Base-by-base conservation (phyloP, 441 rosid species). In the Corymbia calophylla region DNA sequence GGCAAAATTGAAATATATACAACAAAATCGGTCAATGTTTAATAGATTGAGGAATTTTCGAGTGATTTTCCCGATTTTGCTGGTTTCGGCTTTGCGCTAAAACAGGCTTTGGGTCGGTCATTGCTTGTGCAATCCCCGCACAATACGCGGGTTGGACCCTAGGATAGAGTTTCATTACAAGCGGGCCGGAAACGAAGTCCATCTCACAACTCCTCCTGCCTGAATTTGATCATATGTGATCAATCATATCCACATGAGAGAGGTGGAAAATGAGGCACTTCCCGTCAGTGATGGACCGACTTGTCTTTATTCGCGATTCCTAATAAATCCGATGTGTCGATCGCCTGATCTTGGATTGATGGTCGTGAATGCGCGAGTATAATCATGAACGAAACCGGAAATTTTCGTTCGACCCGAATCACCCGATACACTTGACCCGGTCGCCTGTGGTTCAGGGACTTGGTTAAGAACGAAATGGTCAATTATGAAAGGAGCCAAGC, bases 111-210 rank as follows among this genome's bases (percentile, higher is more conserved):
- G n/a, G 64, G n/a, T 58, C 64, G 14, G n/a, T 58, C 64, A 25
- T 25, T 58, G n/a, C 14, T 29, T 0, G 64, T 58, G 64, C 44
- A 39, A 39, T 39, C 6, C 5, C 64, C n/a, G 14, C 64, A 58
- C 0, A 0, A n/a, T n/a, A 19, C 29, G 0, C 25, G n/a, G 1
- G 64, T 58, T 58, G 64, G 64, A 58, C 25, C 3, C 64, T 58
- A 9, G n/a, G 64, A 58, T 58, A 29, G 64, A 58, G 64, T 25
- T 9, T 58, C 12, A 58, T 25, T 58, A 58, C n/a, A 58, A 29
- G 64, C 0, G 64, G 64, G 64, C n/a, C 64, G n/a, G 64, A 58
- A 58, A 58, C n/a, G 64, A 25, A 58, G 64, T 58, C 64, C 64
- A 58, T 58, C 7, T 58, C n/a, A 25, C 64, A n/a, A 25, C 14